These are phyloP conservation scores for Globisporangium camurandrum DNA, from an alignment of 352 stramenopile genomes.

Conservation along the genomic window DNA sequence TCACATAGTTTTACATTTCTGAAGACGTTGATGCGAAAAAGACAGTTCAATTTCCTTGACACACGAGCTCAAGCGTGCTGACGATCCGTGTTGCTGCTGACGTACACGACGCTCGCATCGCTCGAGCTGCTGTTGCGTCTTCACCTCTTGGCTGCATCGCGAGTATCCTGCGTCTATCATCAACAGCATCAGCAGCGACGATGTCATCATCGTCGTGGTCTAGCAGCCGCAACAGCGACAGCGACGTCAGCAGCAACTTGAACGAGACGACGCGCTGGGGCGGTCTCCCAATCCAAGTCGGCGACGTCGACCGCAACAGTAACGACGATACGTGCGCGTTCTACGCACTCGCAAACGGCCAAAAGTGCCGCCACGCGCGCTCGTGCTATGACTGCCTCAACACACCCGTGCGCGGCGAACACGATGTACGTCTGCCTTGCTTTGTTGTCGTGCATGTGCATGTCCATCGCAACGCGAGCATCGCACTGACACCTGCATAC, in stretches of 20 bases:
- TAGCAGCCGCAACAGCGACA: constrained; percentile 10
- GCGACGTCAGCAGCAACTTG: constrained; percentile 9
- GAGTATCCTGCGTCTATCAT: neutral
- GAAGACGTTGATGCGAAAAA: neutral
- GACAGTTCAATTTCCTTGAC: neutral
- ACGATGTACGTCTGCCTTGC: constrained; percentile 1
- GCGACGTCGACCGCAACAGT: constrained; percentile 30
- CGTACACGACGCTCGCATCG: too few relatives aligned
- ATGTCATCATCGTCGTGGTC: constrained; percentile 14
- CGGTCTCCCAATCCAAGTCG: constrained; percentile 13
- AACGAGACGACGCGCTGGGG: constrained; percentile 1
- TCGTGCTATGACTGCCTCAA: constrained; percentile 73
- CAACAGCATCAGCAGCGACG: constrained; percentile 1
- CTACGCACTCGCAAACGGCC: constrained; percentile 28
- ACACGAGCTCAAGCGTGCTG: too few relatives aligned
- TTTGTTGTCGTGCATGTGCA: constrained; percentile 1
- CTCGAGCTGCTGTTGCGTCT: too few relatives aligned
- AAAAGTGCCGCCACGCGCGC: constrained; percentile 45
- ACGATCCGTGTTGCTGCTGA: too few relatives aligned
- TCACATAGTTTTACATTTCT: too few relatives aligned
- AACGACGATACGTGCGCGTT: constrained; percentile 57
- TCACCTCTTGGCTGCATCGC: neutral
- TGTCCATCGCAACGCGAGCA: too few relatives aligned
- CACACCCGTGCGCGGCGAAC: constrained; percentile 20
- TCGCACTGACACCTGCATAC: neutral